Percentiles rank a stretch among this genome's conserved stretches.
Evolutionary conservation across 2,329 filamentous ascomycete species (phyloP).

Genomic region (Colletotrichum neosansevieriae): DNA sequence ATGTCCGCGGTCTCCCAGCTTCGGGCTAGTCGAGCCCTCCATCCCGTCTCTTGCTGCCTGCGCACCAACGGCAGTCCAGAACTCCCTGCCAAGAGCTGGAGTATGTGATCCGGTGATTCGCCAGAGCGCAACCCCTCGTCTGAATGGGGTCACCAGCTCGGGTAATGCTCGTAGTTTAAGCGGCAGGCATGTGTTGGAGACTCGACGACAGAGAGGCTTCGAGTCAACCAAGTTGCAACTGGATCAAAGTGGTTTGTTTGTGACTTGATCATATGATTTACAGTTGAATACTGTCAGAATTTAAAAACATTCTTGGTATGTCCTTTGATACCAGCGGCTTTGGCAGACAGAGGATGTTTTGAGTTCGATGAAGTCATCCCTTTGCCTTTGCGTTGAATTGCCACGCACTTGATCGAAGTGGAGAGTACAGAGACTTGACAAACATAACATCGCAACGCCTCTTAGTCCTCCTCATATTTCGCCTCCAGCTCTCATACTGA

Average conservation of each 20-base stretch:
- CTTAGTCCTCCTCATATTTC: background rate
- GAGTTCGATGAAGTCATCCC: slow-evolving; percentile 33
- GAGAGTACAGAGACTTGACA: background rate
- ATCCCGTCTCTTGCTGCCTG: slow-evolving; percentile 9
- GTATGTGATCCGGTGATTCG: slow-evolving; percentile 15
- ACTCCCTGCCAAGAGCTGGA: background rate
- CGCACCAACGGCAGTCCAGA: background rate
- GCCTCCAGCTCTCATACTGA: background rate
- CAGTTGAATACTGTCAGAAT: background rate
- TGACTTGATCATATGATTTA: background rate
- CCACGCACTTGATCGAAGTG: slow-evolving; percentile 10
- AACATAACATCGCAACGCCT: background rate
- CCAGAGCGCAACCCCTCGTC: slow-evolving; percentile 23
- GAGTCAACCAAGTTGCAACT: slow-evolving; percentile 6
- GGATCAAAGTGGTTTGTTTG: background rate
- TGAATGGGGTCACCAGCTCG: slow-evolving; percentile 31
- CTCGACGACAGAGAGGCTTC: background rate
- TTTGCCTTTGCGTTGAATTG: background rate
- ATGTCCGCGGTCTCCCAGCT: slow-evolving; percentile 11
- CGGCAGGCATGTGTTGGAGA: slow-evolving; percentile 7
- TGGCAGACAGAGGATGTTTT: background rate
- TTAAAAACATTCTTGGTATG: background rate
- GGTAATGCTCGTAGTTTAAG: background rate
- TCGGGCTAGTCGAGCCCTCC: background rate
- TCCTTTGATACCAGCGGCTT: background rate